Base-by-base conservation (phyloP, 1,284 basidiomycete species). In the Ceratobasidium sp. region DNA sequence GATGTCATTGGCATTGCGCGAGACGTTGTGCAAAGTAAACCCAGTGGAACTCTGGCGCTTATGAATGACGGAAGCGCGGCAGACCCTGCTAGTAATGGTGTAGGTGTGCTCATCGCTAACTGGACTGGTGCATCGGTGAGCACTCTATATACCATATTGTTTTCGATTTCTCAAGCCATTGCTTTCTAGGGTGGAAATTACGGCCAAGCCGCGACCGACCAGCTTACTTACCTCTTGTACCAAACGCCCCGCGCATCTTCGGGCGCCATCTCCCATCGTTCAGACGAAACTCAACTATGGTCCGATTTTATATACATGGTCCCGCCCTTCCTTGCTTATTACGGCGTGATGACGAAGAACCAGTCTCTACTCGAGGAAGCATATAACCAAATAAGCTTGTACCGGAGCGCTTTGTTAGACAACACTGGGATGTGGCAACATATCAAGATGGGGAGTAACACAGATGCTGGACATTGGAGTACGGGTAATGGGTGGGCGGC, bases 11-110 rank as follows among this genome's bases (percentile, higher is more conserved):
- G 82, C 33, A 90, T 93, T 65, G 88, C 92, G 1, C 82, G 85
- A 9, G 79, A 82, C 41, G 84, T 90, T 56, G 89, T 94, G 2
- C 75, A 79, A 45, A 77, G 60, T 17, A 81, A 81, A 2, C 67
- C 83, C 57, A n/a, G 79, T 63, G 77, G 82, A 6, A 85, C 85
- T 75, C 85, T 87, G 29, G 78, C 85, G 0, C 75, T 87, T 45
- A 76, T 86, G n/a, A 72, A 78, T 7, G 86, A 86, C 77, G 91
- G 89, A 19, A 90, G 93, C 0, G 91, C 91, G 0, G 92, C 87
- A 3, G 96, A 98, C 82, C 95, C 96, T 0, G 90, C 94, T 0
- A 91, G 90, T 76, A 87, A 95, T 59, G 95, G 95, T 0, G 86
- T 93, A 19, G 87, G 91, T 0, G 89, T 96, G 22, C 82, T 96